These are phyloP conservation scores for Apiotrichum mycotoxinovorans DNA, from an alignment of 1,284 basidiomycete species.

Conservation along the genomic window DNA sequence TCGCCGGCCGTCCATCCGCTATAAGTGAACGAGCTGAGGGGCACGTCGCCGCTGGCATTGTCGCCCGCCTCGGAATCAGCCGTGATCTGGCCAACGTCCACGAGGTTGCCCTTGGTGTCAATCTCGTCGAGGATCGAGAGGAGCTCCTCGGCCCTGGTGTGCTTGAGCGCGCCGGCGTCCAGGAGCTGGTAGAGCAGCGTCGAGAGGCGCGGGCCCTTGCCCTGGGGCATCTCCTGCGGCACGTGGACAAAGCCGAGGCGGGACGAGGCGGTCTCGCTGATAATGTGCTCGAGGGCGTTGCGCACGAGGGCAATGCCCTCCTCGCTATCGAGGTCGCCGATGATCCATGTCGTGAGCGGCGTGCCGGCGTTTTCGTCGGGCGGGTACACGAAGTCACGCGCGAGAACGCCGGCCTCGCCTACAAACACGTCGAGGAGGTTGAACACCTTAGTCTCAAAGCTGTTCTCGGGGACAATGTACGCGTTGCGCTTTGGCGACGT, in stretches of 20 bases:
- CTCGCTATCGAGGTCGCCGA: constrained; percentile 72
- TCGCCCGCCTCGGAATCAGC: constrained; percentile 7
- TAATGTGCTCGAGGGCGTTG: constrained; percentile 62
- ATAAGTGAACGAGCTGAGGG: constrained; percentile 20
- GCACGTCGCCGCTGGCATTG: background rate
- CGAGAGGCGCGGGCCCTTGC: constrained; percentile 30
- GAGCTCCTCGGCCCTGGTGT: constrained; percentile 31
- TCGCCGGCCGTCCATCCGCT: constrained; percentile 27
- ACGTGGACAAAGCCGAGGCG: constrained; percentile 51
- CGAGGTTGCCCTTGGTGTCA: constrained; percentile 19
- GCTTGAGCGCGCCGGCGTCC: constrained; percentile 23
- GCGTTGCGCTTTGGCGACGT: constrained; percentile 65
- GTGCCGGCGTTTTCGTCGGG: constrained; percentile 21
- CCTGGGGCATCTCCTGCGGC: constrained; percentile 18
- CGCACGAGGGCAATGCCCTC: constrained; percentile 59
- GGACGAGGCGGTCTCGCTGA: constrained; percentile 30
- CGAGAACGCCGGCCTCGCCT: constrained; percentile 23
- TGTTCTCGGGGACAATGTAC: constrained; percentile 37
- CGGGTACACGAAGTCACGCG: constrained; percentile 62
- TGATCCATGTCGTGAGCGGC: constrained; percentile 60
- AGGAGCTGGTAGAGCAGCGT: constrained; percentile 42
- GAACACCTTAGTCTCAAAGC: constrained; percentile 28
- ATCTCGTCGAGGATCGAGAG: constrained; percentile 33
- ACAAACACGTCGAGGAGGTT: constrained; percentile 35
- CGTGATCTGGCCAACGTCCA: constrained; percentile 18